Base-by-base conservation (phyloP, 257 asterid species). In the Solanum chaucha region DNA sequence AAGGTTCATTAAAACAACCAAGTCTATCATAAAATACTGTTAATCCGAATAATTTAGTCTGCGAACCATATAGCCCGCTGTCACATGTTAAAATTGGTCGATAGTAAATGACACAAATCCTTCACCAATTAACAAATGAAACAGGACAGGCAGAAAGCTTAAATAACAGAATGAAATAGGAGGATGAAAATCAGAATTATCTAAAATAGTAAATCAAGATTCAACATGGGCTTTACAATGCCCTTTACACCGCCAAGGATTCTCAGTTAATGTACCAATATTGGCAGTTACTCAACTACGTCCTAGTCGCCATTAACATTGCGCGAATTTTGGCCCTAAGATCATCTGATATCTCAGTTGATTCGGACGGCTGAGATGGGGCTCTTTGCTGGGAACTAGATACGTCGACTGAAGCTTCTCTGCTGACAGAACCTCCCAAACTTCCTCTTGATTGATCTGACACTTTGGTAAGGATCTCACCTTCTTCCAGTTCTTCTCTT, bases 321-420 rank as follows among this genome's bases (percentile, higher is more conserved):
- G 93, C 94, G 0, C 94, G 92, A 40, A 96, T 93, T 90, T 96
- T 96, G 88, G 98, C 99, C 90, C 98, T 92, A 61, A 95, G 91
- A 87, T 96, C 98, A 88, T 92, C 95, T 17, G 98, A 92, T 65
- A 96, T 92, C 22, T 92, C 93, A 12, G 92, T 85, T 15, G 89
- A 40, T 59, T 91, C 96, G 11, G 91, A 85, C 20, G 93, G 93
- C 72, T 89, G 94, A 85, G 98, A 90, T 10, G 94, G 68, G 59
- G 92, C 92, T 84, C 89, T 86, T 70, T 86, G 90, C 17, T 38
- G 87, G 26, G 91, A 46, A 87, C 87, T 87, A 15, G 24, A 51
- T 35, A 68, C 85, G 2, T 88, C 94, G 8, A 87, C 89, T 0
- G 92, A 89, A 86, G 92, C 85, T 89, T 90, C 97, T 64, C 93